phyloP scores from a whole-genome alignment of 2,329 filamentous ascomycete species.

The Cryoendolithus antarcticus region DNA sequence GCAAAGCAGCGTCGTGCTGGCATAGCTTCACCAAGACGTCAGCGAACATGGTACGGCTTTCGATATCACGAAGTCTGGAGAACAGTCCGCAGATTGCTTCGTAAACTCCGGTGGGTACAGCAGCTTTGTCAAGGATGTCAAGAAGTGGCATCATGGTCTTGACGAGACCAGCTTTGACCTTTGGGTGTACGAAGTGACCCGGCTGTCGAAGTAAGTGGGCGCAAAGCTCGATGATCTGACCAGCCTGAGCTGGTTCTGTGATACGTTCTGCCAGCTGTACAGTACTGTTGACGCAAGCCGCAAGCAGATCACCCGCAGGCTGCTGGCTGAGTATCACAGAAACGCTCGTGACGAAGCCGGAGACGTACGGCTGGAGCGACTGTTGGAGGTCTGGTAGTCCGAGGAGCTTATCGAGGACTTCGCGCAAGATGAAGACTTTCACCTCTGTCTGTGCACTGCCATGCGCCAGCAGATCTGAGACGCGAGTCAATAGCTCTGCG shows the following conservation, averaged over 20 bases:
- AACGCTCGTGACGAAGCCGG: slow-evolving; percentile 46
- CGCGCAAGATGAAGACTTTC: slow-evolving; percentile 63
- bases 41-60: slow-evolving; percentile 64
- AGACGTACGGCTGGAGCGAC: slow-evolving; percentile 54
- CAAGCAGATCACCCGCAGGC: slow-evolving; percentile 61
- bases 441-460: slow-evolving; percentile 75
- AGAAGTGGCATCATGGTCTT: slow-evolving; percentile 66
- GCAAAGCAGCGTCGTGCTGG: slow-evolving; percentile 46
- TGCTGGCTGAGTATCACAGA: slow-evolving; percentile 43
- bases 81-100: slow-evolving; percentile 69
- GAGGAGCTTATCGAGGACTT: slow-evolving; percentile 60
- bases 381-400: slow-evolving; percentile 44
- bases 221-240: slow-evolving; percentile 67
- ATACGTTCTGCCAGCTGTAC: slow-evolving; percentile 64
- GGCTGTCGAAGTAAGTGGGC: slow-evolving; percentile 75
- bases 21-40: slow-evolving; percentile 62
- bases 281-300: slow-evolving; percentile 65
- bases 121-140: slow-evolving; percentile 6
- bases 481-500: slow-evolving; percentile 47
- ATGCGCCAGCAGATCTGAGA: slow-evolving; percentile 60
- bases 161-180: slow-evolving; percentile 69
- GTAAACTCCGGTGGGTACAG: slow-evolving; percentile 46
- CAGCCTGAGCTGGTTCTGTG: slow-evolving; percentile 54
- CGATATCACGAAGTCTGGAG: slow-evolving; percentile 74
- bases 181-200: slow-evolving; percentile 68